These are phyloP conservation scores for Pezicula radicicola DNA, from an alignment of 2,329 filamentous ascomycete genomes.

Conservation along the genomic window DNA sequence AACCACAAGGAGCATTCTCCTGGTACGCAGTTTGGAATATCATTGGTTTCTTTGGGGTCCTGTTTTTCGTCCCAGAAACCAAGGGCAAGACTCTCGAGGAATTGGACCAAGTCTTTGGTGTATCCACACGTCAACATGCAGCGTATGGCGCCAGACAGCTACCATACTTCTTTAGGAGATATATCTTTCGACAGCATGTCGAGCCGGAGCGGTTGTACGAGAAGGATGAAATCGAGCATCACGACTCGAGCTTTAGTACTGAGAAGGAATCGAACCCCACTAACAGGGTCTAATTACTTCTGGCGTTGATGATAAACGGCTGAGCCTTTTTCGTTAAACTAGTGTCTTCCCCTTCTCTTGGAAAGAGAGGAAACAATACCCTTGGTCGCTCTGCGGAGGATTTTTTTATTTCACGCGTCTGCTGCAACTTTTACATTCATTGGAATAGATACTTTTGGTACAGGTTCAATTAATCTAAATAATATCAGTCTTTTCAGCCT, in stretches of 20 bases:
- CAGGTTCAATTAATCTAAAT: too few species aligned
- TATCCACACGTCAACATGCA: slow-evolving; percentile 14
- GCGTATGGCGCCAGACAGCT: slow-evolving; percentile 16
- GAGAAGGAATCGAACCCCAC: slow-evolving; percentile 10
- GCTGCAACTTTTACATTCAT: too few species aligned
- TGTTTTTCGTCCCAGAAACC: slow-evolving; percentile 54
- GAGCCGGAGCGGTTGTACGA: slow-evolving; percentile 12
- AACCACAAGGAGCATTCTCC: slow-evolving; percentile 41
- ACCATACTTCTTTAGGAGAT: slow-evolving; percentile 13
- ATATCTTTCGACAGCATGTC: slow-evolving; percentile 12
- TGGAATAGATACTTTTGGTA: too few species aligned
- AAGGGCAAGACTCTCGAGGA: slow-evolving; percentile 38
- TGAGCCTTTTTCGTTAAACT: too few species aligned
- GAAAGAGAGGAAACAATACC: background rate
- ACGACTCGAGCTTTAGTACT: slow-evolving; percentile 6
- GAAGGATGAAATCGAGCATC: slow-evolving; percentile 10
- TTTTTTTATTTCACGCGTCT: background rate
- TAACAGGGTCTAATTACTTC: slow-evolving; percentile 10
- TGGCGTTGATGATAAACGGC: too few species aligned
- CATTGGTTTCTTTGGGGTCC: slow-evolving; percentile 50
- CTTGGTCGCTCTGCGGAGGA: background rate
- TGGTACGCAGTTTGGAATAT: slow-evolving; percentile 53
- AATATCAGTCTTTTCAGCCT: too few species aligned
- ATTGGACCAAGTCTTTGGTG: slow-evolving; percentile 23
- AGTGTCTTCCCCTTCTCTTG: too few species aligned